Base-by-base conservation (phyloP, 805 yeast genomes). In the Candida ipomoeae region DNA sequence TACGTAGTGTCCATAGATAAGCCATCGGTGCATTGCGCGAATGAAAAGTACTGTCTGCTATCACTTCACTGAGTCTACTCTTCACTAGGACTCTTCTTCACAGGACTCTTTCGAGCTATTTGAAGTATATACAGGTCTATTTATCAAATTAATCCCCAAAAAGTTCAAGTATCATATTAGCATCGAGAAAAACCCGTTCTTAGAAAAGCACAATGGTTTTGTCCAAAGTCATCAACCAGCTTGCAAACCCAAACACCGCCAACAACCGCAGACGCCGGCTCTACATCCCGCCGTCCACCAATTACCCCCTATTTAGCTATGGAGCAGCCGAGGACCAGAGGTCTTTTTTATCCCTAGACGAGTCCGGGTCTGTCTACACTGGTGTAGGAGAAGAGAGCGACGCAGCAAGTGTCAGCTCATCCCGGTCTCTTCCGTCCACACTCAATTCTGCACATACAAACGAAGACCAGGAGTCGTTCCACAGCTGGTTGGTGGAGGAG, bases 251-350 rank as follows among this genome's bases (percentile, higher is more conserved):
- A 31, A 64, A 63, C 44, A 63, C 66, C 10, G 61, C 63, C 34
- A 54, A 53, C 41, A 71, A 70, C 18, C 61, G 76, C 49, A 61
- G 77, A 50, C 59, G 78, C 50, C 58, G 74, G 40, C 60, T 74
- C 18, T 73, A 63, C 57, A 71, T 74, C 17, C 78, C 78, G 3
- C 78, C 78, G 1, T 69, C 75, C 6, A 74, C 78, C 6, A 68
- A 73, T 40, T 61, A 59, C 44, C 78, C 78, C 5, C 56, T 74
- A 26, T 74, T 74, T 56, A 62, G 63, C 46, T 73, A 72, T 55
- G 78, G 78, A 5, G 70, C 62, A 3, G 77, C 73, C 2, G 75
- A 71, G 29, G 77, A 73, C 58, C 76, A 71, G 56, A 57, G 78
- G 32, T 70, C 76, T 6, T 74, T 74, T 51, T 56, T 74, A n/a